Evolutionary conservation across 108 stramenopile species (phyloP), one percentile per base, ranked within the genome.

Genomic region (Skeletonema potamos): DNA sequence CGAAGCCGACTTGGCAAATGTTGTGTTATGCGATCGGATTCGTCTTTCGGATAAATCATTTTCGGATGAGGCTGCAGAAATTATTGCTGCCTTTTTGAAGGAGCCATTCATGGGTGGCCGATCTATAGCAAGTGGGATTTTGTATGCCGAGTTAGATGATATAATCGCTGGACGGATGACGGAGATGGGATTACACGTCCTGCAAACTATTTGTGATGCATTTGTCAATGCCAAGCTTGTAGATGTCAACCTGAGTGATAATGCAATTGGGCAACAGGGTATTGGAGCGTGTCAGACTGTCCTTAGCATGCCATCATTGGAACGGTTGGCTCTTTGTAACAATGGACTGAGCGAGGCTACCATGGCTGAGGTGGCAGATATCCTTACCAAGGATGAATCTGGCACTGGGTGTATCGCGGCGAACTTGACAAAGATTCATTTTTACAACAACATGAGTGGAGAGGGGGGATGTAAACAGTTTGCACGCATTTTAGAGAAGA

Each of bases 391-490:
- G 22, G 78, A 80, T 46, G 67, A 79, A 43, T 68, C 74, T 61
- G 77, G 77, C 11, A 68, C 76, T 10, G 66, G 70, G 5, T 82
- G 77, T 33, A 69, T 66, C 72, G 80, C 80, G 15, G 48, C 60
- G 8, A 85, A 72, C 3, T 33, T 85, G 68, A 82, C 59, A 27
- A 79, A 69, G 58, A 59, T 86, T 58, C 85, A 83, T 59, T 83
- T 86, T 59, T 83, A 71, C 61, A 81, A 83, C 39, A 86, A 86
- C 41, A 86, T 86, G 85, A 83, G 82, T 73, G 85, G 85, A 17
- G 77, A 69, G n/a, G 79, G 44, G 11, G 85, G 85, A 44, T 64
- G 82, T 55, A 81, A 58, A 64, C 63, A 76, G 26, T 76, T 83
- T 39, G 68, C 74, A 54, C 74, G 82, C 17, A 80, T 86, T 59